phyloP scores from a whole-genome alignment of 176 grass and related monocot genomes.

The Oryza rufipogon region DNA sequence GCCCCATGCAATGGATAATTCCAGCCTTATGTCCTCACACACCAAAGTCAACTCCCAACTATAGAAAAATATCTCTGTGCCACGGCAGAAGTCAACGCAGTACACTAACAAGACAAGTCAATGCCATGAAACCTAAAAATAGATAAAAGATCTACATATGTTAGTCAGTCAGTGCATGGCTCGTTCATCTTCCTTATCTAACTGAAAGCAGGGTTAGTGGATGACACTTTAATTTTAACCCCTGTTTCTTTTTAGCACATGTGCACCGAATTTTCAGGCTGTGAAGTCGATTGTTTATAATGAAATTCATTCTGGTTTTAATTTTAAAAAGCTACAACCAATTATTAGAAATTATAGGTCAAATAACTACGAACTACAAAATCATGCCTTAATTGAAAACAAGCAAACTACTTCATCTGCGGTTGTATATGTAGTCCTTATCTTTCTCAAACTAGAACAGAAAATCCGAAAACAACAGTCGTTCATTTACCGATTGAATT shows the following conservation, averaged over 20 bases:
- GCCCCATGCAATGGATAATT: not conserved
- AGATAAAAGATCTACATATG: not conserved
- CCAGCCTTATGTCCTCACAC: not conserved
- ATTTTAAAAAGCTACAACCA: too few relatives aligned
- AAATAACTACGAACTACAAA: too few relatives aligned
- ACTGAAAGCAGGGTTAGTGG: too few relatives aligned
- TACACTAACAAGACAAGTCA: constrained; percentile 9
- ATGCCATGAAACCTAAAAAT: not conserved
- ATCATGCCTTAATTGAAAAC: too few relatives aligned
- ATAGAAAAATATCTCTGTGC: not conserved
- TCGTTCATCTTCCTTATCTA: not conserved
- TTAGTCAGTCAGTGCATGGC: not conserved
- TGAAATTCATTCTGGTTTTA: too few relatives aligned
- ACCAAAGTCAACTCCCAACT: constrained; percentile 24
- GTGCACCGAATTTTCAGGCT: not conserved
- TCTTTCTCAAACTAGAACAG: too few relatives aligned
- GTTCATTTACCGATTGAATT: too few relatives aligned
- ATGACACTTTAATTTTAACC: not conserved
- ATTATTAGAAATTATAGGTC: too few relatives aligned
- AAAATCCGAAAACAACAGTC: too few relatives aligned
- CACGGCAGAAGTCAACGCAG: constrained; percentile 27
- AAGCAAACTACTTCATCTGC: too few relatives aligned
- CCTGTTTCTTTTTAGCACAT: not conserved
- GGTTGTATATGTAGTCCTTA: too few relatives aligned
- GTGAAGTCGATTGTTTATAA: not conserved